A percentile compares a stretch with the other conserved stretches of the same genome.
phyloP scores from a whole-genome alignment of 1,284 basidiomycete genomes.

The Melanopsichium pennsylvanicum region DNA sequence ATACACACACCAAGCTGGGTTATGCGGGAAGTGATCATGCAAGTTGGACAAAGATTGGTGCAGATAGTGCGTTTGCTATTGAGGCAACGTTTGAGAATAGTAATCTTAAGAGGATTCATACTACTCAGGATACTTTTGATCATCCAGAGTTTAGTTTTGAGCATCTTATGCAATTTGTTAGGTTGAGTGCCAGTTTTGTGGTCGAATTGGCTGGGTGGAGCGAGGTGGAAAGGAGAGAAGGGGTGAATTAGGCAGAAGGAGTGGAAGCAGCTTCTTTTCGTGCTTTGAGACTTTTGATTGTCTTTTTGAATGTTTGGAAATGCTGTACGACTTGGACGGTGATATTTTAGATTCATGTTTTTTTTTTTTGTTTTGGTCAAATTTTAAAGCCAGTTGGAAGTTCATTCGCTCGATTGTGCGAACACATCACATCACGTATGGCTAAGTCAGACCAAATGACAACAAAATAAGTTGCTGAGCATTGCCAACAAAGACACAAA shows the following conservation, averaged over 20 bases:
- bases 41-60: conserved; percentile 66
- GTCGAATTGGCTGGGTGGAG: conserved; percentile 60
- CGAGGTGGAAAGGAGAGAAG: not conserved
- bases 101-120: conserved; percentile 58
- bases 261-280: not conserved
- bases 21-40: conserved; percentile 87
- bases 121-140: conserved; percentile 42
- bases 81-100: conserved; percentile 56
- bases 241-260: not conserved
- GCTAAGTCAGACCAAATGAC: no score
- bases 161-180: conserved; percentile 60
- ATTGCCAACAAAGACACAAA: no score
- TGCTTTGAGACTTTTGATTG: not conserved
- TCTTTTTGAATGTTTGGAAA: no score
- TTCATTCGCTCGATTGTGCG: no score
- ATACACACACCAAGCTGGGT: conserved; percentile 75
- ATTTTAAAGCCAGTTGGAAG: no score
- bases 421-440: no score
- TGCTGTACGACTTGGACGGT: no score
- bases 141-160: conserved; percentile 56
- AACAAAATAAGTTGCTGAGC: no score
- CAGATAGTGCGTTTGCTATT: conserved; percentile 65
- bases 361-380: no score
- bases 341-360: no score
- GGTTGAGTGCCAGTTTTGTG: conserved; percentile 53